These are phyloP conservation scores for Diaporthe longicolla DNA, from an alignment of 2,329 filamentous ascomycete species.

Conservation along the genomic window DNA sequence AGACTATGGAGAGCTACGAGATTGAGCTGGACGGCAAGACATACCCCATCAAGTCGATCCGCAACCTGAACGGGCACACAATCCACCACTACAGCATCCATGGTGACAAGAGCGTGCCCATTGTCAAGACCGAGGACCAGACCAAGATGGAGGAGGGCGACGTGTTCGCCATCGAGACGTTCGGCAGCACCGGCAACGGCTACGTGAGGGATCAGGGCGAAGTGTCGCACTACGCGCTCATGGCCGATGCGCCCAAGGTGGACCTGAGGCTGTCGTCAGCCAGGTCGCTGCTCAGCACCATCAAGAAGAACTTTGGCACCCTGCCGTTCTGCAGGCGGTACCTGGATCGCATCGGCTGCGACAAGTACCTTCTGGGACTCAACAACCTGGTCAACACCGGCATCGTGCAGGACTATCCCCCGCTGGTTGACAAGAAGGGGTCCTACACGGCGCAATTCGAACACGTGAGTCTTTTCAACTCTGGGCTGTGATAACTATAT, in stretches of 20 bases:
- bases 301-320: slow-evolving; percentile 97
- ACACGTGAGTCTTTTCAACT: slow-evolving; percentile 75
- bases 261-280: slow-evolving; percentile 84
- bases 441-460: slow-evolving; percentile 96
- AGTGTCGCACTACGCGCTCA: slow-evolving; percentile 88
- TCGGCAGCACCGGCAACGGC: slow-evolving; percentile 92
- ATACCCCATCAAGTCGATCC: slow-evolving; percentile 86
- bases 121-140: slow-evolving; percentile 88
- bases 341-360: slow-evolving; percentile 91
- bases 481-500: background rate
- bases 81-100: slow-evolving; percentile 93
- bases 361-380: slow-evolving; percentile 94
- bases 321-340: slow-evolving; percentile 93
- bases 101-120: slow-evolving; percentile 92
- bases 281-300: slow-evolving; percentile 86
- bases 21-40: slow-evolving; percentile 85
- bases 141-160: slow-evolving; percentile 99
- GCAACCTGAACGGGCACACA: slow-evolving; percentile 90
- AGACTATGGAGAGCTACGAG: slow-evolving; percentile 94
- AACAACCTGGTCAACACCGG: slow-evolving; percentile 87
- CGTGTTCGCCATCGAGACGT: slow-evolving; percentile 95
- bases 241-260: slow-evolving; percentile 79
- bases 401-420: slow-evolving; percentile 92
- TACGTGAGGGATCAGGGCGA: slow-evolving; percentile 91
- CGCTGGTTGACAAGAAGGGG: slow-evolving; percentile 91